Evolutionary conservation across 345 rosid genomes (phyloP).

Genomic region (Murraya paniculata): DNA sequence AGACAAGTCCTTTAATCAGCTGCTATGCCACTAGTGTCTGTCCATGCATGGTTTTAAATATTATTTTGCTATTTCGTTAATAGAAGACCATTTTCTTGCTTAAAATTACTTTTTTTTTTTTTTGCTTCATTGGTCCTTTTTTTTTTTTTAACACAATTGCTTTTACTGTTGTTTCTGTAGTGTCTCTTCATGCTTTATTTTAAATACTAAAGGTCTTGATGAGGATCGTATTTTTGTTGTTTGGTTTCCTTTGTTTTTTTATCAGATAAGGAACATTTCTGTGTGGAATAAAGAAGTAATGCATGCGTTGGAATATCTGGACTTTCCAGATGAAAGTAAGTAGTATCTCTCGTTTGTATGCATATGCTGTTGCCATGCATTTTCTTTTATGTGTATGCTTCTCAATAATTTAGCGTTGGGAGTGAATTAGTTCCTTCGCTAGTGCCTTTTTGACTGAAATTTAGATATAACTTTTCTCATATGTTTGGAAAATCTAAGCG

Average conservation of each 20-base stretch:
- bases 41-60: neutral
- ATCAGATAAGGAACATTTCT: slow-evolving; percentile 33
- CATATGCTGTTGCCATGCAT: neutral
- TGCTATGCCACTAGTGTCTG: neutral
- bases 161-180: neutral
- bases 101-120: neutral
- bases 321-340: slow-evolving; percentile 63
- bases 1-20: neutral
- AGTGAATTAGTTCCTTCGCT: neutral
- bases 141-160: neutral
- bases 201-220: neutral
- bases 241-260: neutral
- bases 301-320: slow-evolving; percentile 34
- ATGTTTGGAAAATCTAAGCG: neutral
- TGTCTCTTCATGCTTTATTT: neutral
- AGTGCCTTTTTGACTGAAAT: neutral
- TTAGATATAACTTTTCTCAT: neutral
- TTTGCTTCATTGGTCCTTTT: neutral
- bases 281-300: neutral
- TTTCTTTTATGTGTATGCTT: slow-evolving; percentile 5
- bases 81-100: neutral
- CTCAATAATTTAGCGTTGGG: neutral
- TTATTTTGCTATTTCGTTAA: neutral
- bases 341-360: neutral
- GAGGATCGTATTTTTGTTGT: neutral